Base-by-base conservation (phyloP, 352 stramenopile genomes). In the Thalassiosira exigua region DNA sequence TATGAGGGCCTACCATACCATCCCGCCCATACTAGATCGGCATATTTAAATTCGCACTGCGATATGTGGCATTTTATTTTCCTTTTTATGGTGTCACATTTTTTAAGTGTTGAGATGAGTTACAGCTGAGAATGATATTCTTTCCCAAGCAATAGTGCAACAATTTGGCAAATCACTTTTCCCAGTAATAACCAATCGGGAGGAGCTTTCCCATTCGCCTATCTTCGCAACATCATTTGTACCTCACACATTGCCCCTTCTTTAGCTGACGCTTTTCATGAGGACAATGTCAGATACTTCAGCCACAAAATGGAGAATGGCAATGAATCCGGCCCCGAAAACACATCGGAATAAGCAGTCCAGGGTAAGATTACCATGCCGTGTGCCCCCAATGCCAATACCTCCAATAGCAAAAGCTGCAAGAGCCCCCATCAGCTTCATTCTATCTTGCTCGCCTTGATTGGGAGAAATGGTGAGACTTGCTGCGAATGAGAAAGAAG, bases 201-300 rank as follows among this genome's bases (percentile, higher is more conserved):
- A n/a, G n/a, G n/a, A n/a, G n/a, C n/a, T n/a, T n/a, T n/a, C n/a
- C 11, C 68, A n/a, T 14, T 57, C 19, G 24, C 69, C 56, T 30
- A 76, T 36, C 14, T 29, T 32, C 27, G 56, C 36, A 14, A 54
- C 68, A 19, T 41, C 26, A 3, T 41, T 17, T 44, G 53, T 36
- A 1, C 56, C 57, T 19, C 22, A 14, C 1, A 41, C 32, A 32
- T 68, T 39, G n/a, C 19, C 29, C 0, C 0, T 41, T 44, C 7
- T 44, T 44, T 44, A 44, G 14, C 36, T 44, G 36, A 82, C 65
- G 32, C 58, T 79, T 33, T 69, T 75, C 26, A 84, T 72, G 46
- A 84, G 32, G 32, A 75, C 17, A n/a, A 69, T 52, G 24, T 84
- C 69, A 33, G 75, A 84, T 21, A 73, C 75, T 66, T 79, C 39